Evolutionary conservation across 306 rosid species (phyloP), one percentile per base, ranked within the genome.

Genomic region (Trifolium pratense): DNA sequence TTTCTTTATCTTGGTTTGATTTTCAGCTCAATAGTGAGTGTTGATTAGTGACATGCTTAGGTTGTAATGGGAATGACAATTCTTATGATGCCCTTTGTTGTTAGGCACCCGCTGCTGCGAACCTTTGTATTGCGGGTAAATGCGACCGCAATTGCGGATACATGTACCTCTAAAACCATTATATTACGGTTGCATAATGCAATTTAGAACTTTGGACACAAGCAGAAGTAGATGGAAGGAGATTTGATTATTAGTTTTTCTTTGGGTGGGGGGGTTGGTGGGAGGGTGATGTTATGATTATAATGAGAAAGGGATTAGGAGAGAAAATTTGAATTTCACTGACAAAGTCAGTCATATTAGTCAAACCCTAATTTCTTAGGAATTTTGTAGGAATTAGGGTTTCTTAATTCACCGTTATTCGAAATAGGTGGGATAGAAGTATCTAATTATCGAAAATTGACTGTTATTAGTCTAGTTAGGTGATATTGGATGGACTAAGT

Each of bases 1-100:
- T 74, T 74, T 51, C 39, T 6, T 36, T 36, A 36, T 7, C 39
- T 36, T 36, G 39, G 39, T 29, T 29, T 29, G 32, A 29, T n/a
- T 71, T 34, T 66, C 16, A 56, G 46, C 45, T 66, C n/a, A 74
- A n/a, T 21, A 43, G 18, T 34, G 18, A 43, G 18, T 46, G 18
- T 57, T 72, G 45, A 14, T 65, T 65, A 10, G 53, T 13, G 10
- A 6, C 65, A 15, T 25, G 9, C 31, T 31, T 26, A 15, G 29
- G 18, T n/a, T 65, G 5, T 15, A 21, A n/a, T 34, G 15, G 51
- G 37, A 18, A 68, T 68, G 75, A 0, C 18, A 53, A 20, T 42
- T 45, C 51, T 14, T 45, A 9, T 9, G 1, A 2, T 9, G 32
- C 32, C 32, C 32, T 26, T 26, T 26, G 43, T 20, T 51, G 57